phyloP scores from a whole-genome alignment of 441 rosid species.

The Capsella rubella region DNA sequence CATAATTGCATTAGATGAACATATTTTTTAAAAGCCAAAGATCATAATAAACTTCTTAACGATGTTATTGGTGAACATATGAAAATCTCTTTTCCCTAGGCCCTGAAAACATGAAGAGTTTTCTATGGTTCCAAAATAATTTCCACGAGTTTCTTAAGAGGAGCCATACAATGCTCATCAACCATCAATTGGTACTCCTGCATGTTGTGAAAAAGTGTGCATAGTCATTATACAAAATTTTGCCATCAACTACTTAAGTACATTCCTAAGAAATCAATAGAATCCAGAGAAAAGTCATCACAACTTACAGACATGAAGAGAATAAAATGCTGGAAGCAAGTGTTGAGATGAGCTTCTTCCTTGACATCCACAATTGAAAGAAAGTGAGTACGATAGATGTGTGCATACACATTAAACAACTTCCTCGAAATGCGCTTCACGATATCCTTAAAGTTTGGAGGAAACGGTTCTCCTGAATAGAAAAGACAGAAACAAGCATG shows the following conservation, averaged over 20 bases:
- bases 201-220: background rate
- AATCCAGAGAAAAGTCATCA: conserved; percentile 2
- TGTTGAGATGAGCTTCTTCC: conserved; percentile 92
- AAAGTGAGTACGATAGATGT: conserved; percentile 86
- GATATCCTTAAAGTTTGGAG: conserved; percentile 74
- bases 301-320: conserved; percentile 75
- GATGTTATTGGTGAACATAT: background rate
- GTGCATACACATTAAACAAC: conserved; percentile 86
- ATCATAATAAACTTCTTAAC: background rate
- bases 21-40: conserved; percentile 6
- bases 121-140: conserved; percentile 12
- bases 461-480: conserved; percentile 71
- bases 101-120: background rate
- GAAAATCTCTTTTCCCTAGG: background rate
- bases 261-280: background rate
- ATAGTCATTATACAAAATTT: background rate
- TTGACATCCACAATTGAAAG: conserved; percentile 76
- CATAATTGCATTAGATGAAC: background rate
- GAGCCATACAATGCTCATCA: conserved; percentile 11
- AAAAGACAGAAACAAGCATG: background rate
- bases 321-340: conserved; percentile 92
- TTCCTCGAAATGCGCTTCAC: conserved; percentile 81
- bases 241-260: background rate
- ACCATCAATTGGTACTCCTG: conserved; percentile 33
- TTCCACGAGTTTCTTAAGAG: conserved; percentile 29